Percentiles rank a stretch among this genome's conserved stretches.
Conservation (phyloP, 1,139 yeast species). For the Trichomonascaceae sp. region DNA sequence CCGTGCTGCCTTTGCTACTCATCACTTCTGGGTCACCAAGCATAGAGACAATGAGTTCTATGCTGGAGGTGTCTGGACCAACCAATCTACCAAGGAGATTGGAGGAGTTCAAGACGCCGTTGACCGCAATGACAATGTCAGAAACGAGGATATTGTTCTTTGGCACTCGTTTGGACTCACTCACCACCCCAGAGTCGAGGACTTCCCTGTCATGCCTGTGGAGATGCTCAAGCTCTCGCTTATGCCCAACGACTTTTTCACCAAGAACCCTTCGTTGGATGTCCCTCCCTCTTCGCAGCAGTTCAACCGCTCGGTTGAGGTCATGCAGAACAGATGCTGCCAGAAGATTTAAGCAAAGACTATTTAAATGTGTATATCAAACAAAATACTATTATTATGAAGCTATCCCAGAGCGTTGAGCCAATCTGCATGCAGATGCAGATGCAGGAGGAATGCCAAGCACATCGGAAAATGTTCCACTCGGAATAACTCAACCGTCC, state of each 20-base stretch:
- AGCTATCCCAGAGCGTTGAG: too few species aligned
- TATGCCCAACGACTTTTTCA: slow-evolving; percentile 68
- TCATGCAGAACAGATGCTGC: slow-evolving; percentile 25
- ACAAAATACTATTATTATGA: too few species aligned
- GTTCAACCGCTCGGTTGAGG: slow-evolving; percentile 55
- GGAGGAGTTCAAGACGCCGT: slow-evolving; percentile 55
- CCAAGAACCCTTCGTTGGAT: slow-evolving; percentile 72
- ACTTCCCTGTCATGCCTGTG: slow-evolving; percentile 89
- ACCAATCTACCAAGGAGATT: slow-evolving; percentile 54
- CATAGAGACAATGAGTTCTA: slow-evolving; percentile 54
- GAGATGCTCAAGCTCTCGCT: slow-evolving; percentile 54
- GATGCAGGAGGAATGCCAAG: too few species aligned
- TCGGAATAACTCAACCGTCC: too few species aligned
- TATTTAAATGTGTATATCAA: background rate
- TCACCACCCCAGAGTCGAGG: slow-evolving; percentile 79
- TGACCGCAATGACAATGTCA: slow-evolving; percentile 53
- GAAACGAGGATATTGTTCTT: slow-evolving; percentile 69
- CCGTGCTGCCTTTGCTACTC: slow-evolving; percentile 62
- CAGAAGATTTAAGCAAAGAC: slow-evolving; percentile 5
- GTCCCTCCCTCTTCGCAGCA: slow-evolving; percentile 60
- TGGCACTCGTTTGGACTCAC: slow-evolving; percentile 87
- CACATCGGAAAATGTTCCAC: too few species aligned
- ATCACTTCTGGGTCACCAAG: slow-evolving; percentile 68
- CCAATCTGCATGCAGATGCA: too few species aligned
- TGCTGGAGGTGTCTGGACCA: slow-evolving; percentile 73